Percentiles rank a stretch among this genome's conserved stretches.
phyloP scores from a whole-genome alignment of 805 yeast genomes.

The Priceomyces melissophilus region DNA sequence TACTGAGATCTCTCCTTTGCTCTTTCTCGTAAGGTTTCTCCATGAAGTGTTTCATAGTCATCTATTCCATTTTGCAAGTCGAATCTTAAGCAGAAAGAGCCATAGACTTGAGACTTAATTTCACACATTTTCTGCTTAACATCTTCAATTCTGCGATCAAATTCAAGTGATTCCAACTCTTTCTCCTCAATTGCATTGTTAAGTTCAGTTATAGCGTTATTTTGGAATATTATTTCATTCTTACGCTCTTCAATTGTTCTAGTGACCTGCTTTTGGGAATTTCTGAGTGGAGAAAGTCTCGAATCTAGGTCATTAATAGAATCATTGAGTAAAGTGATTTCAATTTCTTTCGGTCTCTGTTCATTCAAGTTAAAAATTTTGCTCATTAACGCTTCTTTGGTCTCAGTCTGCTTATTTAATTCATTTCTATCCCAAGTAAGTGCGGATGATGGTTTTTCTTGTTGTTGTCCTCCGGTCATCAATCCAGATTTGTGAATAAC shows the following conservation, averaged over 20 bases:
- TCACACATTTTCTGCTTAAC: slow-evolving; percentile 14
- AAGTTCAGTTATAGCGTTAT: slow-evolving; percentile 17
- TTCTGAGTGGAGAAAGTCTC: slow-evolving; percentile 42
- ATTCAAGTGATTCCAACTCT: slow-evolving; percentile 12
- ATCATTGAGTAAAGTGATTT: slow-evolving; percentile 54
- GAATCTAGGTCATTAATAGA: slow-evolving; percentile 40
- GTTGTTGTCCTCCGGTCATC: slow-evolving; percentile 84
- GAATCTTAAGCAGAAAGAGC: slow-evolving; percentile 51
- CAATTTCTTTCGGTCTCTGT: slow-evolving; percentile 50
- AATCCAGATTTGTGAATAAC: slow-evolving; percentile 80
- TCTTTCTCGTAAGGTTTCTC: slow-evolving; percentile 51
- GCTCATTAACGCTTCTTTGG: slow-evolving; percentile 49
- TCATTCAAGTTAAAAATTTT: slow-evolving; percentile 49
- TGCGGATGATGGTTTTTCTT: slow-evolving; percentile 34
- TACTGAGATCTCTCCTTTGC: slow-evolving; percentile 61
- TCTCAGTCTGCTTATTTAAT: slow-evolving; percentile 47
- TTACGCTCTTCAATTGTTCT: slow-evolving; percentile 44
- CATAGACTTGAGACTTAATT: slow-evolving; percentile 46
- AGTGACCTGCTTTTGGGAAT: slow-evolving; percentile 40
- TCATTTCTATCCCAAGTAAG: slow-evolving; percentile 73
- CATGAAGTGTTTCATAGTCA: slow-evolving; percentile 71
- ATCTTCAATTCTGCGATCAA: slow-evolving; percentile 16
- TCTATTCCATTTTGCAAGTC: slow-evolving; percentile 52
- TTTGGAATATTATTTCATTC: slow-evolving; percentile 52
- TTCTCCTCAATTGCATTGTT: slow-evolving; percentile 12